A percentile compares a stretch with the other conserved stretches of the same genome.
Conservation (phyloP, 768 basidiomycete species). For the Amanita inopinata region DNA sequence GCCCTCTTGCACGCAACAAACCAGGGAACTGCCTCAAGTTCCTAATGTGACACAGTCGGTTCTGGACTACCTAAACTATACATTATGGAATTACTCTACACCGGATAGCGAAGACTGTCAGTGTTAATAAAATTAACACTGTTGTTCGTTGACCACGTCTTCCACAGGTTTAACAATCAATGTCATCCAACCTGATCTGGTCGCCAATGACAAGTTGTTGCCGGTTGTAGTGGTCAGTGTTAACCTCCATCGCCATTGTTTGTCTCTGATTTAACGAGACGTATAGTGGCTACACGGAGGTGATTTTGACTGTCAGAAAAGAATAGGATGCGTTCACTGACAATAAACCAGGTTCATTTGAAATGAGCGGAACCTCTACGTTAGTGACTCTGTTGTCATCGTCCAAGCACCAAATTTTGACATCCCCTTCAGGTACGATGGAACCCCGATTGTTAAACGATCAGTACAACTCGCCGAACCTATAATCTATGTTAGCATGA, state of each 20-base stretch:
- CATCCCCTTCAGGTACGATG: constrained; percentile 16
- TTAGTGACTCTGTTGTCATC: background rate
- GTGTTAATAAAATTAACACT: background rate
- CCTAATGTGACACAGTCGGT: constrained; percentile 12
- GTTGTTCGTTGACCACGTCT: constrained; percentile 3
- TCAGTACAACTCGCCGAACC: constrained; percentile 22
- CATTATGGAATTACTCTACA: constrained; percentile 10
- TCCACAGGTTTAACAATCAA: constrained; percentile 36
- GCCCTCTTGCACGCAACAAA: constrained; percentile 31
- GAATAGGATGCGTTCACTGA: background rate
- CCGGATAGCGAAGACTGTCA: constrained; percentile 22
- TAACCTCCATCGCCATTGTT: constrained; percentile 11
- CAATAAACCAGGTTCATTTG: constrained; percentile 21
- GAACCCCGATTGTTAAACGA: constrained; percentile 21
- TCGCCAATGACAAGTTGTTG: constrained; percentile 18
- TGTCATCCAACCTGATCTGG: constrained; percentile 23
- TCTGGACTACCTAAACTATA: constrained; percentile 7
- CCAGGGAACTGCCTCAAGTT: background rate
- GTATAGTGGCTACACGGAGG: constrained; percentile 25
- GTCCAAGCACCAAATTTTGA: background rate
- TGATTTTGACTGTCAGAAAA: background rate
- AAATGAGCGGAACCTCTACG: constrained; percentile 18
- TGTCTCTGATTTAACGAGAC: constrained; percentile 12
- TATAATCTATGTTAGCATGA: constrained; percentile 28
- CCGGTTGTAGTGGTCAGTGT: constrained; percentile 32